phyloP scores from a whole-genome alignment of 1,139 yeast species.

The Suzukiozyma palmioleophila region DNA sequence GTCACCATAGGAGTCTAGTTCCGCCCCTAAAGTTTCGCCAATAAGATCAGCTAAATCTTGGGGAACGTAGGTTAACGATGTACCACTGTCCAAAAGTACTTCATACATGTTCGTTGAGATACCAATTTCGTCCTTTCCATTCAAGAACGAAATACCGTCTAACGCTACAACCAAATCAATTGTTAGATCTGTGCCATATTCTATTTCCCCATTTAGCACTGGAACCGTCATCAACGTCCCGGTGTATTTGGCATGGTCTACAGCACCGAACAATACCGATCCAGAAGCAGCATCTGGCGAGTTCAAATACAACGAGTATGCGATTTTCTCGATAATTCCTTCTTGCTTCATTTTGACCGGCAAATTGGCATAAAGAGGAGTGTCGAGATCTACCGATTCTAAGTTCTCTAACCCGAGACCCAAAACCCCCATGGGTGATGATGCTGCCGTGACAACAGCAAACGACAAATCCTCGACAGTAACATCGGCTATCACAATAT shows the following conservation, averaged over 20 bases:
- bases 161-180: slow-evolving; percentile 1
- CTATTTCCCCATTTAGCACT: slow-evolving; percentile 3
- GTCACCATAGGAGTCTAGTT: slow-evolving; percentile 3
- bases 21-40: slow-evolving; percentile 19
- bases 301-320: slow-evolving; percentile 33
- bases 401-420: slow-evolving; percentile 54
- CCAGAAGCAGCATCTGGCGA: slow-evolving; percentile 19
- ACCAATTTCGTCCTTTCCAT: slow-evolving; percentile 3
- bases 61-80: slow-evolving; percentile 27
- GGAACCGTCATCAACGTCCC: slow-evolving; percentile 15
- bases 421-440: slow-evolving; percentile 43
- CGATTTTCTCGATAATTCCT: slow-evolving; percentile 46
- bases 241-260: slow-evolving; percentile 22
- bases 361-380: slow-evolving; percentile 25
- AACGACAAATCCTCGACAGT: slow-evolving; percentile 44
- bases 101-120: slow-evolving; percentile 1
- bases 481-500: slow-evolving; percentile 33
- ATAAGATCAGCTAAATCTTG: slow-evolving; percentile 14
- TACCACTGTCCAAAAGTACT: slow-evolving; percentile 20
- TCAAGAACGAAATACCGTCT: slow-evolving; percentile 2
- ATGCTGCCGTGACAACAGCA: slow-evolving; percentile 45
- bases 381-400: slow-evolving; percentile 28
- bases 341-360: slow-evolving; percentile 25
- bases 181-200: neutral
- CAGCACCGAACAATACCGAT: slow-evolving; percentile 25